Conservation (phyloP, 306 rosid species). For the Begonia peltatifolia region DNA sequence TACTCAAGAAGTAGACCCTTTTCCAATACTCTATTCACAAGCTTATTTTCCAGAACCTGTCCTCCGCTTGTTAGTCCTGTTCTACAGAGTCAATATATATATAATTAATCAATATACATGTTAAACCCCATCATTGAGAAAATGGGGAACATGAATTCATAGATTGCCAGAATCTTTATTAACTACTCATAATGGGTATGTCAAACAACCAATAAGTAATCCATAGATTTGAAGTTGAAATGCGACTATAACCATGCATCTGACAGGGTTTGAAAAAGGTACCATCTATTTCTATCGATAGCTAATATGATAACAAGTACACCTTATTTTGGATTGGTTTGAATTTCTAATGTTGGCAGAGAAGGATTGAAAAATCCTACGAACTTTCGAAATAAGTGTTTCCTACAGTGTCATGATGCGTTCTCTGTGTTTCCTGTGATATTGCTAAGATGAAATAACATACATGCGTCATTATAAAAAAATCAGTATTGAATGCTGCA, state of each 20-base stretch:
- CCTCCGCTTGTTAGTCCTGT: constrained; percentile 35
- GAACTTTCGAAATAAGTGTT: not conserved
- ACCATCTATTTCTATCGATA: not conserved
- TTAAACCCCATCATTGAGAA: not conserved
- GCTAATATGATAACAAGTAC: not conserved
- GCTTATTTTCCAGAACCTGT: constrained; percentile 54
- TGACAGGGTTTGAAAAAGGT: not conserved
- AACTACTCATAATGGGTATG: no score
- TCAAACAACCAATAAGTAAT: not conserved
- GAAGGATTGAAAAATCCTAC: not conserved
- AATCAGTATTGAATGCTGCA: not conserved
- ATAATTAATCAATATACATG: not conserved
- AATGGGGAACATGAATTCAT: not conserved
- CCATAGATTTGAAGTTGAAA: not conserved
- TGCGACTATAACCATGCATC: not conserved
- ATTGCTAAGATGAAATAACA: not conserved
- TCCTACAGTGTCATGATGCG: not conserved
- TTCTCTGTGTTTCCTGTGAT: not conserved
- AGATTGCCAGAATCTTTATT: not conserved
- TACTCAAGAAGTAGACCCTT: constrained; percentile 77
- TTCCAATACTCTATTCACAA: constrained; percentile 38
- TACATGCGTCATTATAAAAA: not conserved
- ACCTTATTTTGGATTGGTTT: not conserved
- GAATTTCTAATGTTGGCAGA: not conserved
- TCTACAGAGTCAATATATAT: constrained; percentile 20